Evolutionary conservation across 2,329 filamentous ascomycete genomes (phyloP).

Genomic region (Alternaria sp.): DNA sequence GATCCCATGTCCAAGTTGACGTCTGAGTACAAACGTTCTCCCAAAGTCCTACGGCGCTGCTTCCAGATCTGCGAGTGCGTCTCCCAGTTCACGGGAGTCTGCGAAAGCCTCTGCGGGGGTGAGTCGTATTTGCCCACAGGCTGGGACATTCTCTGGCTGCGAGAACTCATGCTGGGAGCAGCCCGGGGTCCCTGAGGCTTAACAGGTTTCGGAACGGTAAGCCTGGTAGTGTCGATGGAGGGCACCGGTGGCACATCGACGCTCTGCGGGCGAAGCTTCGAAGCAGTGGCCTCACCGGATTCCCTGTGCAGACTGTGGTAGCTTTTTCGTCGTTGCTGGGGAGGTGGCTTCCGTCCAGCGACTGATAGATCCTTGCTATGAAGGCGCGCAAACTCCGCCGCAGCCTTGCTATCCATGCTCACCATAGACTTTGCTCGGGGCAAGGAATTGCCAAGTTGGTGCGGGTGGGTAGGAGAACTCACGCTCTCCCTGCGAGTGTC

Average conservation of each 20-base stretch:
- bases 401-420: conserved; percentile 47
- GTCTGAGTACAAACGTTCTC: conserved; percentile 32
- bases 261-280: conserved; percentile 26
- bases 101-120: conserved; percentile 9
- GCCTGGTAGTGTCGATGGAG: conserved; percentile 25
- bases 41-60: conserved; percentile 43
- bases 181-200: conserved; percentile 15
- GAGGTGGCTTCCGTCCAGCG: conserved; percentile 24
- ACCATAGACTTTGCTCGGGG: conserved; percentile 42
- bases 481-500: conserved; percentile 23
- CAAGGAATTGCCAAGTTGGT: conserved; percentile 44
- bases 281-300: conserved; percentile 32
- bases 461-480: conserved; percentile 43
- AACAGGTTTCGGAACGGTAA: conserved; percentile 11
- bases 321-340: conserved; percentile 36
- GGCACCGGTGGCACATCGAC: conserved; percentile 40
- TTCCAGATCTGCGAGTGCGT: conserved; percentile 37
- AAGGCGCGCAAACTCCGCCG: conserved; percentile 46
- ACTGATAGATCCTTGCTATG: conserved; percentile 46
- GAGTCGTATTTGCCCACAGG: conserved; percentile 27
- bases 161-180: conserved; percentile 16
- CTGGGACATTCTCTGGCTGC: conserved; percentile 29
- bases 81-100: conserved; percentile 34
- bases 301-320: conserved; percentile 38
- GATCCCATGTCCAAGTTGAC: conserved; percentile 11